Percentiles rank a stretch among this genome's conserved stretches.
phyloP scores from a whole-genome alignment of 768 basidiomycete genomes.

The Daedalea quercina region DNA sequence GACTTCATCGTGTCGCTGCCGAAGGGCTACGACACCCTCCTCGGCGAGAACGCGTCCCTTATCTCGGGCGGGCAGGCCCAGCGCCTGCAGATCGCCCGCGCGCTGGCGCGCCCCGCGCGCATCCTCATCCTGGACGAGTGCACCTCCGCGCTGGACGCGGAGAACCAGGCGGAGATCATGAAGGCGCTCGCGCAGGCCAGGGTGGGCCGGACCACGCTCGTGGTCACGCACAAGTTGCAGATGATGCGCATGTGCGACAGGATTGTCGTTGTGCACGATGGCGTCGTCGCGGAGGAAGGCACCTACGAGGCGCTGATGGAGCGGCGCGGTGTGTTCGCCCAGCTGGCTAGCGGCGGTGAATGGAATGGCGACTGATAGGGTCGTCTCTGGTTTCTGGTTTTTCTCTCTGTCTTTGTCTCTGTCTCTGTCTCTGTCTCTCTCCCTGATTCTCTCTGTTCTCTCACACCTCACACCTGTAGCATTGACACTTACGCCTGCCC shows the following conservation, averaged over 20 bases:
- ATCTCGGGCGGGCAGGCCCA: conserved; percentile 96
- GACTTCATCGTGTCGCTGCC: conserved; percentile 79
- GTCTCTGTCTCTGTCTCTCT: neutral
- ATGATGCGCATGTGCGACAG: conserved; percentile 93
- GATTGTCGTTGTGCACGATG: conserved; percentile 76
- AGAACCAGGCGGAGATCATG: conserved; percentile 78
- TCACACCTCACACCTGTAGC: conserved; percentile 1
- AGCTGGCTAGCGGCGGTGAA: conserved; percentile 74
- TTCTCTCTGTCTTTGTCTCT: neutral
- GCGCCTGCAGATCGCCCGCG: conserved; percentile 85
- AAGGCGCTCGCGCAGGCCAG: conserved; percentile 64
- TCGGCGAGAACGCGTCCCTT: conserved; percentile 89
- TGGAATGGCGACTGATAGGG: conserved; percentile 36
- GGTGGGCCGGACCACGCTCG: conserved; percentile 73
- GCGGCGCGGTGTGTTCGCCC: conserved; percentile 64
- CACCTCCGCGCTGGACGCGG: conserved; percentile 84
- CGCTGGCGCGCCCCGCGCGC: conserved; percentile 66
- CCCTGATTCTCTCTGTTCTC: neutral
- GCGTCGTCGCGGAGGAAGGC: conserved; percentile 73
- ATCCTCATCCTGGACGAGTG: conserved; percentile 91
- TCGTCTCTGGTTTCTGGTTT: neutral
- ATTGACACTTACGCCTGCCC: conserved; percentile 1
- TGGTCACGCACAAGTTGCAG: conserved; percentile 89
- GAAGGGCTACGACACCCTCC: conserved; percentile 77
- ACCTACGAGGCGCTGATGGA: conserved; percentile 65